Conservation (phyloP, 331 rosid species). For the Pyrus hybrid region DNA sequence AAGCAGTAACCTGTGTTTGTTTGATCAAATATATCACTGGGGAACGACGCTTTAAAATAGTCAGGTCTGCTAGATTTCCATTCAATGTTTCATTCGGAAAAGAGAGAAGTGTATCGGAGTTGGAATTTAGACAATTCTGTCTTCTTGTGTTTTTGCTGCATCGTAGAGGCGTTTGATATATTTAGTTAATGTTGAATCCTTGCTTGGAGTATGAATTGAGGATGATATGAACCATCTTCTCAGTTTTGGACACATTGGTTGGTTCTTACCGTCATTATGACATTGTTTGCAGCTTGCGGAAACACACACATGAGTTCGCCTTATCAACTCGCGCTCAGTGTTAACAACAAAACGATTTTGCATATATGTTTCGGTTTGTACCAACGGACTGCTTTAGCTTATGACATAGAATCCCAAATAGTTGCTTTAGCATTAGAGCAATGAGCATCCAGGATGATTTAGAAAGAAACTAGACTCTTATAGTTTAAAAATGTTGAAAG, state of each 20-base stretch:
- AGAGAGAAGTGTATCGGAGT: neutral
- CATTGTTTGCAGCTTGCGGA: neutral
- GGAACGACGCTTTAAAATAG: neutral
- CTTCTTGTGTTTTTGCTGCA: slow-evolving; percentile 1
- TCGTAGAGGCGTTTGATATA: neutral
- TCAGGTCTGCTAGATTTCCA: neutral
- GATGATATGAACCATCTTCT: neutral
- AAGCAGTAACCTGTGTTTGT: slow-evolving; percentile 38
- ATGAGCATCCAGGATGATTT: too few relatives aligned
- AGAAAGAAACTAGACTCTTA: too few relatives aligned
- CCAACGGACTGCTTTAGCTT: too few relatives aligned
- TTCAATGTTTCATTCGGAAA: slow-evolving; percentile 6
- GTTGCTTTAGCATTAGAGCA: too few relatives aligned
- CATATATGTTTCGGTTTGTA: too few relatives aligned
- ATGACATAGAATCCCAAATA: too few relatives aligned
- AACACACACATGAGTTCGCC: neutral
- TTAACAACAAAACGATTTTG: too few relatives aligned
- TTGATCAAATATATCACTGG: neutral
- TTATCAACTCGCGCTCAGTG: too few relatives aligned
- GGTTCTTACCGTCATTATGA: neutral
- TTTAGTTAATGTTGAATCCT: slow-evolving; percentile 4
- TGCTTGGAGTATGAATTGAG: slow-evolving; percentile 1
- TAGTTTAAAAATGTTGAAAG: too few relatives aligned
- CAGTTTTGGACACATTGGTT: neutral
- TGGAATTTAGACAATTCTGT: neutral